Evolutionary conservation across 306 rosid genomes (phyloP), one percentile per base, ranked within the genome.

Genomic region (Gynostemma pentaphyllum): DNA sequence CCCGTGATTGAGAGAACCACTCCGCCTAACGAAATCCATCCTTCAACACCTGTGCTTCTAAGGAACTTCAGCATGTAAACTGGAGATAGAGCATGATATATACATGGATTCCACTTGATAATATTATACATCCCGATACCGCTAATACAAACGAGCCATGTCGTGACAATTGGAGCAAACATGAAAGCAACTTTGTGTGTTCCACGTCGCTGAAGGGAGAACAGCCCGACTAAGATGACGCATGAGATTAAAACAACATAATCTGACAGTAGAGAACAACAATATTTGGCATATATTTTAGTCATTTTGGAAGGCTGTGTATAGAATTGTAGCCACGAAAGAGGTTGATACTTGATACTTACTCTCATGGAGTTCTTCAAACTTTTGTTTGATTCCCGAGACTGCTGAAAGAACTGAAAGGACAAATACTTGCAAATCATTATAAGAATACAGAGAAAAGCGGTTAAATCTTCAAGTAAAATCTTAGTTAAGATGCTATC

Each of bases 391-490:
- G 67, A 89, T 66, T 16, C 97, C 97, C 5, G 92, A 86, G 56
- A 86, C 95, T 62, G 97, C 85, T 49, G 97, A 86, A 80, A 89
- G 87, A 80, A 89, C 97, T 89, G 91, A 76, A 83, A 84, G 71
- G 65, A 67, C 45, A 78, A 63, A 74, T 63, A 55, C 19, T 53
- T 27, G 30, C 47, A 55, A 60, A 60, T 75, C 51, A 42, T 26
- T 34, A 36, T 49, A 27, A 62, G 28, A 66, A 22, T 18, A 55
- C n/a, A n/a, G 18, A 65, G 14, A 44, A 10, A 44, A 10, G n/a
- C n/a, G n/a, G n/a, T n/a, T n/a, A 42, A 3, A 42, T 14, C 1
- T 7, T 39, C 46, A 42, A 42, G 44, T 12, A 8, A 8, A 39
- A 39, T 22, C 54, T 22, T 48, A 48, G 29, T 24, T 47, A 21